A percentile compares a stretch with the other conserved stretches of the same genome.
phyloP scores from a whole-genome alignment of 768 basidiomycete species.

The Auriscalpium microsporum region DNA sequence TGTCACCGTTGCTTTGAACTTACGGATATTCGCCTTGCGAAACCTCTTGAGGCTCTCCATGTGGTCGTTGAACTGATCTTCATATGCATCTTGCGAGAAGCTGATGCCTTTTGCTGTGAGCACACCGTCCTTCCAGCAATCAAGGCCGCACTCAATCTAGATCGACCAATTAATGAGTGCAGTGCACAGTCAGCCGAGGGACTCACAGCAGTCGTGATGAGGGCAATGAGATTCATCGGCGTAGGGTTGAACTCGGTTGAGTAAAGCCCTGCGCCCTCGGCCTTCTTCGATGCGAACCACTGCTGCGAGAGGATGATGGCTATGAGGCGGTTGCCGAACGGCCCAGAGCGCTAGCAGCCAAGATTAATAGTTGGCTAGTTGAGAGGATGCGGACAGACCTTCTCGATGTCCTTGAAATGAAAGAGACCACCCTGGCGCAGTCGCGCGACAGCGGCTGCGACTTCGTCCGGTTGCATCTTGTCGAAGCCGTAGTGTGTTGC shows the following conservation, averaged over 20 bases:
- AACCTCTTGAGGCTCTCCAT: neutral
- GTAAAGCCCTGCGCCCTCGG: neutral
- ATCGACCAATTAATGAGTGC: too few relatives aligned
- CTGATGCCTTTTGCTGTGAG: neutral
- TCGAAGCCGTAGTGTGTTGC: neutral
- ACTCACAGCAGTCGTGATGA: neutral
- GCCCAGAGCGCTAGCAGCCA: neutral
- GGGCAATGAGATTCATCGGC: neutral
- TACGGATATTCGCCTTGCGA: neutral
- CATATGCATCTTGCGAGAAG: neutral
- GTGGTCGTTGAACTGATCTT: neutral
- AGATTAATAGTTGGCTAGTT: neutral
- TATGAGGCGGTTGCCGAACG: neutral
- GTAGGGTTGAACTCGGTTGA: neutral
- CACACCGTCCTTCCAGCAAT: neutral
- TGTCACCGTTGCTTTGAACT: neutral
- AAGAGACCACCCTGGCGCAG: neutral
- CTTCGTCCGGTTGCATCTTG: neutral
- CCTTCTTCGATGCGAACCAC: neutral
- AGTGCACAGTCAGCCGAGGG: neutral
- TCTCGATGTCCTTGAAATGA: neutral
- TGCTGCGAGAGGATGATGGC: neutral
- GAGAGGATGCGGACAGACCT: neutral
- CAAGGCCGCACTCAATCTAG: neutral
- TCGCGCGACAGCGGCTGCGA: neutral